Percentiles rank a stretch among this genome's conserved stretches.
These are phyloP conservation scores for Cenococcum geophilum DNA, from an alignment of 495 filamentous ascomycete genomes.

Conservation along the genomic window DNA sequence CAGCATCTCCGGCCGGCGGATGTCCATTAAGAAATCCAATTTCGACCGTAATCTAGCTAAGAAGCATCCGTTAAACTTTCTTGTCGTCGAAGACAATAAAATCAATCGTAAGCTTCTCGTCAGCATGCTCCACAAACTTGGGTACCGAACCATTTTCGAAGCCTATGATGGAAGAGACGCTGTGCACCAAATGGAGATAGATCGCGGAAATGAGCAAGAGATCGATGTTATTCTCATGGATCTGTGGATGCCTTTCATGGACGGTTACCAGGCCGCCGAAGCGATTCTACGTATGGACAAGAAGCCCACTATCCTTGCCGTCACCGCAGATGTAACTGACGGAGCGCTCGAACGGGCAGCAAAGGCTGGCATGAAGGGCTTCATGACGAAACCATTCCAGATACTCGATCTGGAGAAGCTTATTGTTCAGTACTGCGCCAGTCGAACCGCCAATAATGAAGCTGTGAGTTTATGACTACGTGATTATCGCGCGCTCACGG, in stretches of 20 bases:
- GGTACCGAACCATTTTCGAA: conserved; percentile 56
- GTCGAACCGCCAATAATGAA: not conserved
- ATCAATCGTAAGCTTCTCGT: conserved; percentile 72
- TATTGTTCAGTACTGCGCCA: conserved; percentile 55
- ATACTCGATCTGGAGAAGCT: conserved; percentile 62
- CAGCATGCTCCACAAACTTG: conserved; percentile 63
- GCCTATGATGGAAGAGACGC: conserved; percentile 70
- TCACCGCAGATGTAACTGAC: conserved; percentile 71
- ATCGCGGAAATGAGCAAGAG: conserved; percentile 32
- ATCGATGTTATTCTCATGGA: conserved; percentile 76
- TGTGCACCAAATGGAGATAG: conserved; percentile 53
- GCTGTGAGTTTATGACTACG: conserved; percentile 6
- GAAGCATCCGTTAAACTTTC: conserved; percentile 59
- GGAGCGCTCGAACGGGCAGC: conserved; percentile 58
- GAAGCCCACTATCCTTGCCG: conserved; percentile 54
- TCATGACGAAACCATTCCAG: conserved; percentile 77
- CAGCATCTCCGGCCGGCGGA: conserved; percentile 10
- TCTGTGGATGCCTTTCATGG: conserved; percentile 81
- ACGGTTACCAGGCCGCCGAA: conserved; percentile 69
- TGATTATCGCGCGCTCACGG: not conserved
- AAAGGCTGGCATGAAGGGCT: conserved; percentile 66
- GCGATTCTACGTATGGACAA: conserved; percentile 51
- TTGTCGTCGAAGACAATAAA: conserved; percentile 75
- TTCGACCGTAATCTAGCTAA: conserved; percentile 47
- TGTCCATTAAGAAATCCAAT: conserved; percentile 3